These are phyloP conservation scores for Pneumocystis sp. DNA, from an alignment of 1,139 yeast species.

Conservation along the genomic window DNA sequence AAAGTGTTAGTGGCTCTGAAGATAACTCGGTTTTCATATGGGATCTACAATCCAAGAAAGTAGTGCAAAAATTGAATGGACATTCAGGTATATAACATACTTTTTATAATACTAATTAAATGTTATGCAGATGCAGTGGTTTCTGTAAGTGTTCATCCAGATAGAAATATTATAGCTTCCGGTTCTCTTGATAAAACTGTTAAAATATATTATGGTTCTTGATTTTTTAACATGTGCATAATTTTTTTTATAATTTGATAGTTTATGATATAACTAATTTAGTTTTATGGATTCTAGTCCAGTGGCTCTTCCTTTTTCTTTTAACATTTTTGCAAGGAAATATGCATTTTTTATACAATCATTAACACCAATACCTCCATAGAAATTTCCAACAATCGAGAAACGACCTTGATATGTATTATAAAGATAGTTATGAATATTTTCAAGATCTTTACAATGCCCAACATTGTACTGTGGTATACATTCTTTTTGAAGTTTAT, in stretches of 20 bases:
- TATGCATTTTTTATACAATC: conserved; percentile 16
- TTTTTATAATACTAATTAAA: background rate
- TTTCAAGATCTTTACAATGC: conserved; percentile 36
- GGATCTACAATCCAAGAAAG: conserved; percentile 57
- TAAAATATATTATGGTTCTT: conserved; percentile 21
- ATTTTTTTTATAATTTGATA: background rate
- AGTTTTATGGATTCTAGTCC: background rate
- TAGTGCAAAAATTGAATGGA: conserved; percentile 29
- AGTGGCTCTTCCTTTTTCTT: background rate
- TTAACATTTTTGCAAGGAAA: conserved; percentile 1
- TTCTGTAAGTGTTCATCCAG: conserved; percentile 19
- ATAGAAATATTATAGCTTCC: conserved; percentile 31
- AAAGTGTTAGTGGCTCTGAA: conserved; percentile 56
- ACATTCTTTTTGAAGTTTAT: conserved; percentile 34
- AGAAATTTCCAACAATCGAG: conserved; percentile 17
- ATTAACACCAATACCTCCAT: conserved; percentile 15
- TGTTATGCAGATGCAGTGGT: conserved; percentile 24
- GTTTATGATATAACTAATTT: background rate
- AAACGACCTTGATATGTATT: conserved; percentile 13
- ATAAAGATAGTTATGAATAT: conserved; percentile 22
- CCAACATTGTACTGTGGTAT: conserved; percentile 78
- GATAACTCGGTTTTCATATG: conserved; percentile 46
- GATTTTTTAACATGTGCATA: background rate
- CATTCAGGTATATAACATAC: conserved; percentile 15
- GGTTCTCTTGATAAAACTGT: conserved; percentile 31